Conservation (phyloP, 2,329 filamentous ascomycete genomes). For the Chrysoporthe cubensis region DNA sequence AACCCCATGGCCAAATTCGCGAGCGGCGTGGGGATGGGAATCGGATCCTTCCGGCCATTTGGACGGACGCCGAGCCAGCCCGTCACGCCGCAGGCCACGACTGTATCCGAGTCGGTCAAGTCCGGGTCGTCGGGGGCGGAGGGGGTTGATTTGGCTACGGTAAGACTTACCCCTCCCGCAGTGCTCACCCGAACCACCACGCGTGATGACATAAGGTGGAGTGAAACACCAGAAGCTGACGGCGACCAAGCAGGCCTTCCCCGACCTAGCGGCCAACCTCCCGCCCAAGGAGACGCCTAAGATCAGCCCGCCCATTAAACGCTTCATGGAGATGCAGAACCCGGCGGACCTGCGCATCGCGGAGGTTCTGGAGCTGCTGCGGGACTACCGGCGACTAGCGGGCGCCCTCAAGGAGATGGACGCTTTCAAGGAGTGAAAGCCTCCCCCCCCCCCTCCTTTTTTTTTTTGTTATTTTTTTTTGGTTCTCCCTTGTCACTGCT, state of each 20-base stretch:
- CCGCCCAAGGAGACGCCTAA: constrained; percentile 60
- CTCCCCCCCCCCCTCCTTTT: too few relatives aligned
- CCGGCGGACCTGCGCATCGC: constrained; percentile 71
- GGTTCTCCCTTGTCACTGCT: not conserved
- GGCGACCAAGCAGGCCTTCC: constrained; percentile 55
- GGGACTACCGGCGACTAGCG: constrained; percentile 76
- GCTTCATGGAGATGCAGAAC: constrained; percentile 74
- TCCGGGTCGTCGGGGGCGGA: constrained; percentile 41
- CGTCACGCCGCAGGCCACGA: constrained; percentile 38
- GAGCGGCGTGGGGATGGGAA: constrained; percentile 47
- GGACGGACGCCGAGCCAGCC: constrained; percentile 58
- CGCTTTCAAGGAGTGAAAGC: constrained; percentile 53
- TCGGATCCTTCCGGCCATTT: constrained; percentile 76
- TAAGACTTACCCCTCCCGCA: constrained; percentile 41
- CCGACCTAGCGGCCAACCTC: constrained; percentile 59
- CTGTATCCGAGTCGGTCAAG: constrained; percentile 45
- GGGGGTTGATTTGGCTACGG: constrained; percentile 61
- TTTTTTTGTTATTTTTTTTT: too few relatives aligned
- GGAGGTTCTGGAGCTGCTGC: constrained; percentile 73
- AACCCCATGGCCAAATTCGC: constrained; percentile 83
- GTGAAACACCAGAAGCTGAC: not conserved
- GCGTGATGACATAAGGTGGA: constrained; percentile 9
- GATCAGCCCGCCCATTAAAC: constrained; percentile 68
- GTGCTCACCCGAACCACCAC: not conserved
- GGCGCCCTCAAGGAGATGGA: constrained; percentile 65